A percentile compares a stretch with the other conserved stretches of the same genome.
Evolutionary conservation across 2,329 filamentous ascomycete species (phyloP).

Genomic region (Fusarium guadeloupense): DNA sequence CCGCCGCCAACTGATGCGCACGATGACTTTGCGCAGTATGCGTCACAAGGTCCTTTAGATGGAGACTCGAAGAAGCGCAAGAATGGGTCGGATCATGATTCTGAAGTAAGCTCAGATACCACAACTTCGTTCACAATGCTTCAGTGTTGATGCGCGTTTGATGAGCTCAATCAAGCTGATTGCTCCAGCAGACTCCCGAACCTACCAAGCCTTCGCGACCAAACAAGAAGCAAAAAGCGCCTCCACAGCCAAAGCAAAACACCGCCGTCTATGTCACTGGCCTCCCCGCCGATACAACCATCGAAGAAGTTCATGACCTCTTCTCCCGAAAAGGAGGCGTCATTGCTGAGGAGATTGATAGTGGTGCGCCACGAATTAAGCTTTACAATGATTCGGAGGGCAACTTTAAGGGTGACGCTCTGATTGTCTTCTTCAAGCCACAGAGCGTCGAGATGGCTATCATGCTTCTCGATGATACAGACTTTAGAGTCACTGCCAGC

Average conservation of each 20-base stretch:
- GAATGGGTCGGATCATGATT: constrained; percentile 49
- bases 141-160: background rate
- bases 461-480: constrained; percentile 80
- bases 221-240: constrained; percentile 58
- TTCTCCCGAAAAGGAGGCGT: constrained; percentile 89
- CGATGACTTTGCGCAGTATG: constrained; percentile 46
- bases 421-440: constrained; percentile 94
- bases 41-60: constrained; percentile 39
- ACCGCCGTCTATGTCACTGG: constrained; percentile 93
- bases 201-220: constrained; percentile 52
- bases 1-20: constrained; percentile 54
- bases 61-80: constrained; percentile 54
- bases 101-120: constrained; percentile 53
- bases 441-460: constrained; percentile 91
- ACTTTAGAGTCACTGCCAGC: constrained; percentile 73
- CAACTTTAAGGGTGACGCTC: constrained; percentile 90
- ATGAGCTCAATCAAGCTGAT: constrained; percentile 15
- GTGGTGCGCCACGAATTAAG: constrained; percentile 87
- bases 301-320: constrained; percentile 81
- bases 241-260: constrained; percentile 71
- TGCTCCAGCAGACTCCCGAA: constrained; percentile 34
- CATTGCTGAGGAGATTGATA: constrained; percentile 94
- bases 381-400: constrained; percentile 86
- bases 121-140: background rate
- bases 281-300: constrained; percentile 80